These are phyloP conservation scores for Malus hybrid DNA, from an alignment of 331 rosid genomes.

Conservation along the genomic window DNA sequence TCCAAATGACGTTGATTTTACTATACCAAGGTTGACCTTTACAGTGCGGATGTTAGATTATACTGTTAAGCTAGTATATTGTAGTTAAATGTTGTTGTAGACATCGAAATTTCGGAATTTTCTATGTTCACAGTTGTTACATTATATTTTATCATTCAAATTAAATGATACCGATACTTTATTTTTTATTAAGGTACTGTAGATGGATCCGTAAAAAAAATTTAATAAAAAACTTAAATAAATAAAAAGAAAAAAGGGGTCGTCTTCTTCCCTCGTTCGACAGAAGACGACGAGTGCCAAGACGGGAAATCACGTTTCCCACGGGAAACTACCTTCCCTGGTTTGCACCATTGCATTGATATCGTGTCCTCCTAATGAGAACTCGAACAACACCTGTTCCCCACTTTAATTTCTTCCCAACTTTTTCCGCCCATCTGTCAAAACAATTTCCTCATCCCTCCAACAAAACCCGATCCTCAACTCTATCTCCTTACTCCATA, in stretches of 20 bases:
- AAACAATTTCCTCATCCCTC: not conserved
- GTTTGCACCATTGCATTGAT: not conserved
- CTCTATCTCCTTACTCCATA: not conserved
- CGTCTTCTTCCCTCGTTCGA: not conserved
- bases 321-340: not conserved
- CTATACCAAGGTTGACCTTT: no score
- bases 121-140: no score
- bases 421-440: not conserved
- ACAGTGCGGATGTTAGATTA: no score
- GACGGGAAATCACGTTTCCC: not conserved
- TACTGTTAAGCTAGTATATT: no score
- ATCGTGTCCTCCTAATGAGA: not conserved
- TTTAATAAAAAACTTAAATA: not conserved
- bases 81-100: no score
- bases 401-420: not conserved
- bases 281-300: not conserved
- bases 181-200: no score
- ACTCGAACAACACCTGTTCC: not conserved
- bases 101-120: no score
- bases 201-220: no score
- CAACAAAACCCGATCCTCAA: not conserved
- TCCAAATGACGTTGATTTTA: no score
- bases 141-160: no score
- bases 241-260: not conserved
- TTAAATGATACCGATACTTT: no score